Base-by-base conservation (phyloP, 345 rosid genomes). In the Pistacia vera region DNA sequence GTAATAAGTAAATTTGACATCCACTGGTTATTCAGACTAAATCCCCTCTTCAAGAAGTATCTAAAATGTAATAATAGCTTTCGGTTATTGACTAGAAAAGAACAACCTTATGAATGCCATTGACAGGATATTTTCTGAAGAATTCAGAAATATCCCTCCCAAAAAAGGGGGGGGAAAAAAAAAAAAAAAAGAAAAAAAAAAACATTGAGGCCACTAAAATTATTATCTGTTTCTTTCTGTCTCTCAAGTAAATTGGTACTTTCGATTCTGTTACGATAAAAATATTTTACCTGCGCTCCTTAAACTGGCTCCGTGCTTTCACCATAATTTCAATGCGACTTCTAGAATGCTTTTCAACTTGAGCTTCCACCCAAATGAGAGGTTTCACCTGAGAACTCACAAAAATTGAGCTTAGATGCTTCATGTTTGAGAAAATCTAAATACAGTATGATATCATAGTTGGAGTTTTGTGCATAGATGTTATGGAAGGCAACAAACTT, bases 351-450 rank as follows among this genome's bases (percentile, higher is more conserved):
- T 75, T 87, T 83, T 90, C 92, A 71, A 90, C 86, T 75, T 88
- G 91, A 41, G 92, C 91, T 80, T 90, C 94, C 73, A 90, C 94
- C 94, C 94, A 90, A 77, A 90, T 88, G 51, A 88, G 90, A 79
- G 94, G 92, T 79, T 86, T 90, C 44, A 86, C 92, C 94, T 90
- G 77, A 83, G 75, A 81, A 69, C 63, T 59, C 57, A 38, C 18
- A 77, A 60, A 55, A 54, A 52, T 46, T 49, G 58, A 20, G n/a
- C 63, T 72, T 66, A 72, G 61, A 35, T 1, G 18, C 52, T 76
- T 55, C 55, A 14, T 13, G 51, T 2, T 30, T 20, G 46, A 62
- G 56, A 4, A 13, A 38, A 49, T 20, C 12, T 5, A 51, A 20
- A 54, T 60, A 73, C 1, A 16, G 4, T 17, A 8, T 10, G 54